Percentiles rank a stretch among this genome's conserved stretches.
These are phyloP conservation scores for Chaetomium olivaceum DNA, from an alignment of 2,329 filamentous ascomycete genomes.

Conservation along the genomic window DNA sequence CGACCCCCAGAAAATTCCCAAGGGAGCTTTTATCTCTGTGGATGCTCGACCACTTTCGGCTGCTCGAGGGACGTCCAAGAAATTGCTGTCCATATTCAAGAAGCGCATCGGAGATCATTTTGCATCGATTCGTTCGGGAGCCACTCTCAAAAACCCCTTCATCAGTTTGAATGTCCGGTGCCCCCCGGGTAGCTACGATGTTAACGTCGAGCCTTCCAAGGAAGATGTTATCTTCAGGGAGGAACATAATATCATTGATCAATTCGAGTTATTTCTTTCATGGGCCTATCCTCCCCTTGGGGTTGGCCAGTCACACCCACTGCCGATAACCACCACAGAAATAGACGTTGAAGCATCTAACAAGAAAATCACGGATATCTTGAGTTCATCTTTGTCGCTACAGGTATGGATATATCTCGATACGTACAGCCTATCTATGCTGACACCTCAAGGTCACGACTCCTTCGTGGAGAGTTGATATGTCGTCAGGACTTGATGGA, in stretches of 20 bases:
- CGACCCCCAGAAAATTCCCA: constrained; percentile 46
- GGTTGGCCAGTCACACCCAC: neutral
- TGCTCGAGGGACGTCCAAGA: constrained; percentile 58
- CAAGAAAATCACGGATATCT: neutral
- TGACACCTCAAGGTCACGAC: constrained; percentile 6
- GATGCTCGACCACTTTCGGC: constrained; percentile 65
- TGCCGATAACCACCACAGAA: neutral
- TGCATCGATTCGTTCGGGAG: neutral
- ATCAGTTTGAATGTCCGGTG: constrained; percentile 65
- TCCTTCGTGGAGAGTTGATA: constrained; percentile 27
- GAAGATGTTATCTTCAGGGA: constrained; percentile 69
- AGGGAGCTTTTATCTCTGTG: constrained; percentile 65
- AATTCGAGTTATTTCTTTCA: constrained; percentile 49
- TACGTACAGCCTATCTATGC: neutral
- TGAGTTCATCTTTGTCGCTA: neutral
- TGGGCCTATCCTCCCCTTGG: constrained; percentile 40
- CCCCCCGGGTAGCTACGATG: constrained; percentile 64
- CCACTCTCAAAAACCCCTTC: constrained; percentile 55
- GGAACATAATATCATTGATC: constrained; percentile 46
- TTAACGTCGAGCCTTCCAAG: constrained; percentile 71
- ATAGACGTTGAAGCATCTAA: neutral
- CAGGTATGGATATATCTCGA: constrained; percentile 8
- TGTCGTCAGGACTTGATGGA: constrained; percentile 25
- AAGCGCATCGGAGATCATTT: constrained; percentile 44
- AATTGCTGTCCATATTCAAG: constrained; percentile 56